Base-by-base conservation (phyloP, 78 protist species). In the Salpingoeca rosetta region DNA sequence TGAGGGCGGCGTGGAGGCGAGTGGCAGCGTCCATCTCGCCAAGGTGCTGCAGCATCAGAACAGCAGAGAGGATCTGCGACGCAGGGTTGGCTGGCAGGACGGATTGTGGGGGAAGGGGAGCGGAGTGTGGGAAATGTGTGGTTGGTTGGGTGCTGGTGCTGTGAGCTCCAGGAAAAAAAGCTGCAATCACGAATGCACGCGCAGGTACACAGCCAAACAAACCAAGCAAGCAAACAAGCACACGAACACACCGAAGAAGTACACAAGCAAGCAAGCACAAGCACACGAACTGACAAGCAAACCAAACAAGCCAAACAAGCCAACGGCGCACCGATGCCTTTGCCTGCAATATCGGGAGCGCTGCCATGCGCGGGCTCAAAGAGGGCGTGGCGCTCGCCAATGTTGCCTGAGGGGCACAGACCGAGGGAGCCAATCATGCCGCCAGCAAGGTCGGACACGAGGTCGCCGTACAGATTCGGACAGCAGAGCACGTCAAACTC, bases 381-480 rank as follows among this genome's bases (percentile, higher is more conserved):
- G 86, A 94, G 81, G 37, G 92, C 91, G 31, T 86, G 45, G 41
- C 84, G 90, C 44, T 89, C 44, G 80, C 96, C 96, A 56, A 87
- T 85, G 89, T 92, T 92, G 75, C 90, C 93, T 24, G 95, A 93
- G 76, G 95, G 94, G 17, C 93, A 88, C 38, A 94, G 80, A 76
- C 96, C 96, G 28, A 93, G 80, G 44, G 95, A 96, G 73, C 96
- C 96, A 57, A 92, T 88, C 77, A 94, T 77, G 77, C 94, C 94
- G 43, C 95, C 96, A 24, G 90, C 83, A 80, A 92, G 83, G 83
- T 92, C 94, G 76, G 90, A 81, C 44, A 94, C 90, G 83, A 94
- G 93, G 83, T 94, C 95, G 77, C 96, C 96, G 88, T 91, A 94
- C 45, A 94, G 81, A 87, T 94, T 94, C 79, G 94, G 92, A 31